Base-by-base conservation (phyloP, 768 basidiomycete genomes). In the Psilocybe sp. region DNA sequence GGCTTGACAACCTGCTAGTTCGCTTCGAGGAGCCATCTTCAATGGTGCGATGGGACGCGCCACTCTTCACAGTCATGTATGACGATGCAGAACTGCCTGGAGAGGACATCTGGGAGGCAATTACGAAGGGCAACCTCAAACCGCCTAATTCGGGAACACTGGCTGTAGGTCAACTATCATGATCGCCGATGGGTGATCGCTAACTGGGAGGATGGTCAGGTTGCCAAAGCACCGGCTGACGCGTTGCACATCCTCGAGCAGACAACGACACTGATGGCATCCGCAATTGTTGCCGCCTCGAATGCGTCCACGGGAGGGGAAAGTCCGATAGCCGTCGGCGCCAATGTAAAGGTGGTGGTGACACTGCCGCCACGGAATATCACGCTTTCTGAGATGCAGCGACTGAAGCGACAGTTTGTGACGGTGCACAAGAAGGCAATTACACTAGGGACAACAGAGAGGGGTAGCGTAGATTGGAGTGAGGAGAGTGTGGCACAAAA, bases 21-120 rank as follows among this genome's bases (percentile, higher is more conserved):
- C 78, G 96, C 44, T 98, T 85, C 59, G 97, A 99, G 70, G 97
- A 98, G 60, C 97, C 97, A 0, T 94, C 92, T 0, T 95, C 94
- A 4, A 95, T 95, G 88, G 95, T 91, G n/a, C 83, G 96, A 43
- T 99, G 96, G 96, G 96, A 99, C 66, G 90, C 96, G 0, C 96
- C 97, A 0, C 77, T 98, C 37, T 90, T 97, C 65, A 92, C 90
- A 1, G 70, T 97, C 1, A 69, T 84, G 4, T 92, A 86, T 80
- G 77, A 80, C 23, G 92, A 93, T 52, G 73, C 80, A 13, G 72
- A 75, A 23, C 65, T 87, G 8, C 86, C 89, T 3, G 75, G 74
- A 12, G 75, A 83, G 7, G 78, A 80, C 13, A 87, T 99, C 18
- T 97, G 89, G 86, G 76, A 82, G 13, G 85, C 90, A 0, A 69